Evolutionary conservation across 2,329 filamentous ascomycete species (phyloP), one percentile per base, ranked within the genome.

Genomic region (Colletotrichum echinochloae): DNA sequence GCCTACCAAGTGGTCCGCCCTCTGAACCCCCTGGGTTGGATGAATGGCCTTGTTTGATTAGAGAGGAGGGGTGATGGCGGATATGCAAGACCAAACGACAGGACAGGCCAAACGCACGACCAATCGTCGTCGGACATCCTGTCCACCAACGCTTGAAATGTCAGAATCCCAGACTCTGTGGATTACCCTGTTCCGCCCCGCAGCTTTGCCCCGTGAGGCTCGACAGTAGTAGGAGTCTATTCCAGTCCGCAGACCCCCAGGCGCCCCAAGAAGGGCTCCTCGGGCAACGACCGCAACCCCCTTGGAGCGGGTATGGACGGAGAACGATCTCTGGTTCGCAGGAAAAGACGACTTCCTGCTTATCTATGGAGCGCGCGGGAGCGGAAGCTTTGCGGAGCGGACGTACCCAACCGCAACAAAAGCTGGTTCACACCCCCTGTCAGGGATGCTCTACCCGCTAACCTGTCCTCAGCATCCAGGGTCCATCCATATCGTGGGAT

Each of bases 341-440:
- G 26, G 26, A 65, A 23, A 23, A n/a, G 9, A 46, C 11, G 26
- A 28, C 16, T 37, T 26, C 62, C 68, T 26, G 62, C 68, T 70
- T 70, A 70, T 70, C 68, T 70, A 67, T 63, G 64, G 68, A 68
- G 68, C 51, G 46, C 35, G 49, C 54, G 49, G 55, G 48, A 66
- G 56, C 62, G 46, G 48, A 52, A 35, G 35, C 59, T 39, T 51
- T 37, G 60, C 48, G 60, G 60, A 62, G 57, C 68, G 51, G 67
- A 70, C 55, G 66, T 61, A 66, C 67, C 64, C 44, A 62, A 57
- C 67, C 48, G 30, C 44, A 70, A 61, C n/a, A n/a, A 33, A 46
- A 46, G 60, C 57, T 65, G 49, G 55, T 41, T 39, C 44, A 46
- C 44, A 5, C 51, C 37, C 48, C 66, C 55, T 60, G 66, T 66